Percentiles rank a stretch among this genome's conserved stretches.
Conservation (phyloP, 2,329 filamentous ascomycete genomes). For the Trichoderma sp. region DNA sequence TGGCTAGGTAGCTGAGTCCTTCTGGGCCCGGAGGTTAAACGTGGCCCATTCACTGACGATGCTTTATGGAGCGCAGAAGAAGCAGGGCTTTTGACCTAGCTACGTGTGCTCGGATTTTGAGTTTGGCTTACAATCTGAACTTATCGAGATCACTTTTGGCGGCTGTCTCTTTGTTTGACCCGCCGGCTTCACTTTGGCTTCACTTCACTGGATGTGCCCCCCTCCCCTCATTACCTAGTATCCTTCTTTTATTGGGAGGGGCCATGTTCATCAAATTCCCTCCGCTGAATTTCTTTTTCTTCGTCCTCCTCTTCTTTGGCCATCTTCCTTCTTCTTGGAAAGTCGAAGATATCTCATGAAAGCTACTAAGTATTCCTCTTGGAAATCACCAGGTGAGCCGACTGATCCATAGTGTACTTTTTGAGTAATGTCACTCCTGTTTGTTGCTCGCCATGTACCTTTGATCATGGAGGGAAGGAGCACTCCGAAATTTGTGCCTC, state of each 20-base stretch:
- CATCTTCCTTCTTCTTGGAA: background rate
- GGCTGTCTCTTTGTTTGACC: background rate
- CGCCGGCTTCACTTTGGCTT: background rate
- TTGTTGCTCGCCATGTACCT: background rate
- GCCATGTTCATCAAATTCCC: background rate
- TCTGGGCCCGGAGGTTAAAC: background rate
- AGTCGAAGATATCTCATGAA: background rate
- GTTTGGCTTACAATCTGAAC: background rate
- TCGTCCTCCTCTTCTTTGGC: background rate
- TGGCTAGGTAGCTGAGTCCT: background rate
- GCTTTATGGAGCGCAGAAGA: background rate
- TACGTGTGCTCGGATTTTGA: background rate
- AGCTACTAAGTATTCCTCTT: background rate
- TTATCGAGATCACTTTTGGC: background rate
- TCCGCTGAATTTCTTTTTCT: background rate
- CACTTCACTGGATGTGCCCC: background rate
- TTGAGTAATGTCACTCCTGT: background rate
- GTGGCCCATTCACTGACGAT: slow-evolving; percentile 5
- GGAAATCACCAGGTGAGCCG: background rate
- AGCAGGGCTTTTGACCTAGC: background rate
- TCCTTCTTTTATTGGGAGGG: background rate
- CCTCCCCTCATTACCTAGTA: background rate
- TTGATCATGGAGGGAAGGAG: background rate
- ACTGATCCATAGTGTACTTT: background rate
- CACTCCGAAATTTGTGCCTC: background rate